Evolutionary conservation across 2,329 filamentous ascomycete species (phyloP).

Genomic region (Neofusicoccum cordaticola): DNA sequence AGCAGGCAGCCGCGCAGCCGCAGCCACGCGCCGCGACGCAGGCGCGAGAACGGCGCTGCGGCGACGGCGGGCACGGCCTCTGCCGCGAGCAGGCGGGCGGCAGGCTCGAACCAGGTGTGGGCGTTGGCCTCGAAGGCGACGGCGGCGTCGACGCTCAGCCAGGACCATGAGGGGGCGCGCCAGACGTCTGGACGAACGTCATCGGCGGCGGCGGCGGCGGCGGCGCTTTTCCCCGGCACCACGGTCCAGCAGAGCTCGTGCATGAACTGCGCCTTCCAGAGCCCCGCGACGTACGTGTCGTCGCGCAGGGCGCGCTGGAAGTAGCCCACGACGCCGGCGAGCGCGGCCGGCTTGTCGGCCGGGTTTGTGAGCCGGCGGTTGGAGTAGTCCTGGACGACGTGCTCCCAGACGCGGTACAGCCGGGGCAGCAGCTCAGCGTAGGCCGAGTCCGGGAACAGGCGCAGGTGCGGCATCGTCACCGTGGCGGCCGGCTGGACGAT

Average conservation of each 20-base stretch:
- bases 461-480: background rate
- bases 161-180: slow-evolving; percentile 1
- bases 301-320: background rate
- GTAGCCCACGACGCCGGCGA: slow-evolving; percentile 17
- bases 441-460: background rate
- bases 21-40: background rate
- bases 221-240: background rate
- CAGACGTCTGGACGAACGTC: background rate
- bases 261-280: slow-evolving; percentile 11
- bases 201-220: background rate
- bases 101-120: slow-evolving; percentile 6
- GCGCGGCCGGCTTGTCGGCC: slow-evolving; percentile 18
- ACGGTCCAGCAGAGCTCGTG: slow-evolving; percentile 15
- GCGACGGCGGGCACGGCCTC: background rate
- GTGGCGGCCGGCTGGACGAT: background rate
- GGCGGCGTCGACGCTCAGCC: slow-evolving; percentile 10
- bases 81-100: background rate
- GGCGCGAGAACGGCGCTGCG: background rate
- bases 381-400: slow-evolving; percentile 8
- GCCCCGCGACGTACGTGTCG: slow-evolving; percentile 10
- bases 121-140: slow-evolving; percentile 5
- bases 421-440: background rate
- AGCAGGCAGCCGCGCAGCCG: background rate
- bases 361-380: slow-evolving; percentile 8
- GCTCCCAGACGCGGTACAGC: slow-evolving; percentile 11